phyloP scores from a whole-genome alignment of 345 rosid species.

The Rhodomyrtus tomentosa region DNA sequence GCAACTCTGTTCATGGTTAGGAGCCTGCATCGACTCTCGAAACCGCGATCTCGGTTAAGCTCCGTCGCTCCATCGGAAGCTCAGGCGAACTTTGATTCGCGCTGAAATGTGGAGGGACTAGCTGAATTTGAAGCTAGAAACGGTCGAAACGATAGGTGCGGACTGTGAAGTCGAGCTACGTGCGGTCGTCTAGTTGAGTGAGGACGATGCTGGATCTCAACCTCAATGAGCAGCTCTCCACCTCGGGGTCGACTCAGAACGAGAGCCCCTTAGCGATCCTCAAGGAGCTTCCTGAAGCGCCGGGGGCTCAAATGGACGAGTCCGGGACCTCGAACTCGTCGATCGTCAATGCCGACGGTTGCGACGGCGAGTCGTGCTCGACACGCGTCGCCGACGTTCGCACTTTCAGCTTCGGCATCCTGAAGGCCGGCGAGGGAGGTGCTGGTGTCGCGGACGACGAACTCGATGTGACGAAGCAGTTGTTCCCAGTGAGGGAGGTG shows the following conservation, averaged over 20 bases:
- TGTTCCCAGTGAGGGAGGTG: constrained; percentile 35
- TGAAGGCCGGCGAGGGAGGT: constrained; percentile 34
- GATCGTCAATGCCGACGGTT: constrained; percentile 62
- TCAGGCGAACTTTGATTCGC: not conserved
- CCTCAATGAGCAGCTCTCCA: constrained; percentile 28
- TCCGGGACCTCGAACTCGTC: constrained; percentile 86
- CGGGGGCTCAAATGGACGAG: constrained; percentile 25
- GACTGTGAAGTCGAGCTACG: not conserved
- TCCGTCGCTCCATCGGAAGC: not conserved
- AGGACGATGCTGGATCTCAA: constrained; percentile 83
- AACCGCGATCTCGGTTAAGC: not conserved
- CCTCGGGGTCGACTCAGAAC: constrained; percentile 31
- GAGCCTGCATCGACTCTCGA: not conserved
- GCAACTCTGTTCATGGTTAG: not conserved
- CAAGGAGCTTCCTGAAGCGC: constrained; percentile 19
- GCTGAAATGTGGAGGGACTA: not conserved
- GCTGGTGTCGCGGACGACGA: constrained; percentile 1
- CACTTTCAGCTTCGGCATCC: constrained; percentile 56
- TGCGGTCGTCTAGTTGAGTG: not conserved
- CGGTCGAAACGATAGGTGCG: not conserved
- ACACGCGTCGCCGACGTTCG: constrained; percentile 24
- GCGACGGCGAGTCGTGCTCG: constrained; percentile 58
- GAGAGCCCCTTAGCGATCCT: constrained; percentile 5
- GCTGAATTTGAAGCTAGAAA: not conserved
- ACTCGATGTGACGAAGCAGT: constrained; percentile 39